A percentile compares a stretch with the other conserved stretches of the same genome.
These are phyloP conservation scores for Apiotrichum porosum DNA, from an alignment of 1,284 basidiomycete species.

Conservation along the genomic window DNA sequence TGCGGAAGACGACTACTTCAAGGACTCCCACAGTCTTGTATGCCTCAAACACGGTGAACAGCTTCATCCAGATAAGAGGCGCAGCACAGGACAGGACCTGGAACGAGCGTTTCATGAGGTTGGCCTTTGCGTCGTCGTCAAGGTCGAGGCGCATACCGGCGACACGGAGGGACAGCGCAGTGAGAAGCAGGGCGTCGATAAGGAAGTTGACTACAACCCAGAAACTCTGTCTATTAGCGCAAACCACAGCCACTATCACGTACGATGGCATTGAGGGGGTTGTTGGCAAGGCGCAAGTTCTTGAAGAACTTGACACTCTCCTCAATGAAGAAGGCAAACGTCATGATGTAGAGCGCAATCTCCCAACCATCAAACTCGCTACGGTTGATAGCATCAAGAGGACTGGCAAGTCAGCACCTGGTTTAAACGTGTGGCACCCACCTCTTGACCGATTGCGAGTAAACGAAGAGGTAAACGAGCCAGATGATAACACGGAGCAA, in stretches of 20 bases:
- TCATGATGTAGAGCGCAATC: conserved; percentile 67
- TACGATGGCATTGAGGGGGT: conserved; percentile 33
- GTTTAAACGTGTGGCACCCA: background rate
- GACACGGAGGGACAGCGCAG: conserved; percentile 70
- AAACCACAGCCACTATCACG: conserved; percentile 5
- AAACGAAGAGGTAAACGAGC: conserved; percentile 76
- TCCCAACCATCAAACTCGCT: conserved; percentile 68
- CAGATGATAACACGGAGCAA: conserved; percentile 60
- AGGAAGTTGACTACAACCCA: conserved; percentile 70
- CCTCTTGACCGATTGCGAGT: conserved; percentile 71
- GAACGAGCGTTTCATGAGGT: conserved; percentile 66
- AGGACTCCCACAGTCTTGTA: conserved; percentile 58
- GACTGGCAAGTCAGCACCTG: conserved; percentile 4
- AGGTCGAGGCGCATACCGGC: conserved; percentile 56
- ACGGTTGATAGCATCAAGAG: conserved; percentile 38
- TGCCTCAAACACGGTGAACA: conserved; percentile 53
- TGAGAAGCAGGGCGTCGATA: conserved; percentile 65
- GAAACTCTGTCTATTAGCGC: conserved; percentile 57
- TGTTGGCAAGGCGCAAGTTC: conserved; percentile 39
- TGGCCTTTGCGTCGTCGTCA: conserved; percentile 40
- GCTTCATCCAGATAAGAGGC: conserved; percentile 83
- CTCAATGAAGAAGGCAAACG: conserved; percentile 69
- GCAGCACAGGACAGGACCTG: conserved; percentile 80
- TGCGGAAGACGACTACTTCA: conserved; percentile 53
- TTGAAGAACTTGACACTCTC: conserved; percentile 56